Conservation (phyloP, 1,284 basidiomycete species). For the Phylloboletellus chloephorus region DNA sequence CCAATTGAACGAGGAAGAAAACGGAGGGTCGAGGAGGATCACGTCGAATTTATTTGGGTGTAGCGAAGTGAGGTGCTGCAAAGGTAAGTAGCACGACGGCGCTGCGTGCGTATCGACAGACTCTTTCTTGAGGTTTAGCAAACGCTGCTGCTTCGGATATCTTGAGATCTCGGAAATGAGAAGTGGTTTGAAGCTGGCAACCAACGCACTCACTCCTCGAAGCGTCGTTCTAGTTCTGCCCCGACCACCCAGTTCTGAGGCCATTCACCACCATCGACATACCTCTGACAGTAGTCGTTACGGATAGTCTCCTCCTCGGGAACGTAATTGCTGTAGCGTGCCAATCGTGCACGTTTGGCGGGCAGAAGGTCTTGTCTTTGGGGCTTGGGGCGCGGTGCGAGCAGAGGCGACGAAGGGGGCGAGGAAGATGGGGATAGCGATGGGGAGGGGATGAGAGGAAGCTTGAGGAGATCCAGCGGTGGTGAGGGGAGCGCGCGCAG, state of each 20-base stretch:
- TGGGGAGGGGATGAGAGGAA: slow-evolving; percentile 46
- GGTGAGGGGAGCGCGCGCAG: slow-evolving; percentile 37
- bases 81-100: slow-evolving; percentile 65
- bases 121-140: slow-evolving; percentile 74
- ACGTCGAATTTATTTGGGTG: slow-evolving; percentile 82
- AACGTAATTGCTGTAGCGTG: slow-evolving; percentile 71
- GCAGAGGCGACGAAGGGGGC: slow-evolving; percentile 43
- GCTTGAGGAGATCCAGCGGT: slow-evolving; percentile 37
- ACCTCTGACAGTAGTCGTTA: slow-evolving; percentile 90
- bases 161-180: slow-evolving; percentile 36
- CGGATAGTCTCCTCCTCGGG: slow-evolving; percentile 91
- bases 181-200: not conserved
- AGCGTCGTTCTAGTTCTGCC: slow-evolving; percentile 78
- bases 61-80: slow-evolving; percentile 49
- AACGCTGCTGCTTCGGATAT: slow-evolving; percentile 85
- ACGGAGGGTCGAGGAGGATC: slow-evolving; percentile 89
- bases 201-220: slow-evolving; percentile 76
- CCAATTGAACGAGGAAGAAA: slow-evolving; percentile 81
- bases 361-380: slow-evolving; percentile 56
- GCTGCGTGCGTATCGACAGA: slow-evolving; percentile 59
- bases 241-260: slow-evolving; percentile 89
- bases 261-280: slow-evolving; percentile 86
- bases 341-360: slow-evolving; percentile 62
- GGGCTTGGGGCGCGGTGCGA: slow-evolving; percentile 34
- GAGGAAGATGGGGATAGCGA: slow-evolving; percentile 42